Evolutionary conservation across 108 stramenopile species (phyloP).

Genomic region (Poteriospumella lacustris): DNA sequence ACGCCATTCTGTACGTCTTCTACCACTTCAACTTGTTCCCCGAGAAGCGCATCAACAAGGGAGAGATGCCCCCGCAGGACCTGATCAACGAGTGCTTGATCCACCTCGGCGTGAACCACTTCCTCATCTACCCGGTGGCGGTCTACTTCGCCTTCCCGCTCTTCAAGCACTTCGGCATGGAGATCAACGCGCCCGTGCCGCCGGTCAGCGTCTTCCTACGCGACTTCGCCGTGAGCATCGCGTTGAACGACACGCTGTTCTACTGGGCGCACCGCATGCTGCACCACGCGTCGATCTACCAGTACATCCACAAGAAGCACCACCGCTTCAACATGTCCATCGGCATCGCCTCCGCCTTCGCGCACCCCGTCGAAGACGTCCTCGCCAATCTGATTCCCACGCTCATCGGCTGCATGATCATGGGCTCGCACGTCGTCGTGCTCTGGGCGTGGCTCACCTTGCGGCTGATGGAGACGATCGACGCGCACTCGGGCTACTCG

Average conservation of each 20-base stretch:
- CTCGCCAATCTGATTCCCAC: slow-evolving; percentile 25
- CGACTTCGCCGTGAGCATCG: slow-evolving; percentile 24
- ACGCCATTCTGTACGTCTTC: background rate
- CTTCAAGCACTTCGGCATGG: background rate
- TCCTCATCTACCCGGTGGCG: background rate
- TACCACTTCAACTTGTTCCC: background rate
- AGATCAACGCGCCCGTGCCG: background rate
- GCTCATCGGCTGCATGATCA: slow-evolving; percentile 23
- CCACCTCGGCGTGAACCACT: background rate
- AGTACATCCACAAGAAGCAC: slow-evolving; percentile 39
- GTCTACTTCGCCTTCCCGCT: background rate
- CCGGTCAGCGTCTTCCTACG: background rate
- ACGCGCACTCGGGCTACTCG: slow-evolving; percentile 36
- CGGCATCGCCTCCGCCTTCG: slow-evolving; percentile 27
- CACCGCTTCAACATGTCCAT: slow-evolving; percentile 26
- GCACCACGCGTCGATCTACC: slow-evolving; percentile 36
- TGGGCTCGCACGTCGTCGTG: slow-evolving; percentile 9
- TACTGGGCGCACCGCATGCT: slow-evolving; percentile 35
- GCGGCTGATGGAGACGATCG: slow-evolving; percentile 14
- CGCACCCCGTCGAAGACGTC: slow-evolving; percentile 39
- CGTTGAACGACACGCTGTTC: slow-evolving; percentile 32
- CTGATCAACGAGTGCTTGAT: background rate
- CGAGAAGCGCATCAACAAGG: background rate
- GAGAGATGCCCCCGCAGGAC: background rate
- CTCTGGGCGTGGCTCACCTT: slow-evolving; percentile 14